phyloP scores from a whole-genome alignment of 345 rosid species.

The Excoecaria cochinchinensis region DNA sequence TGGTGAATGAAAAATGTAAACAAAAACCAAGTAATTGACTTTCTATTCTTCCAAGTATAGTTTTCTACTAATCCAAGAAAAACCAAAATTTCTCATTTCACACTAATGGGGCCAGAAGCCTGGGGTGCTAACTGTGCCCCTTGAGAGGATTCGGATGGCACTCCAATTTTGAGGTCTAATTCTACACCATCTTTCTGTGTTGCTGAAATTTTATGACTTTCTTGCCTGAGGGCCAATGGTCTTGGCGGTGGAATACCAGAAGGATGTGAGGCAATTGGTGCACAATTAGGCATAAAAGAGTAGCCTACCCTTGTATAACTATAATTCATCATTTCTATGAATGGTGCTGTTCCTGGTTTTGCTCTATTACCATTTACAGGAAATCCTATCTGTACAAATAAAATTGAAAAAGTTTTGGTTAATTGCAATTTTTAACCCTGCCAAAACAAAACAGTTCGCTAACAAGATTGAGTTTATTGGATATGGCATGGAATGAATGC shows the following conservation, averaged over 20 bases:
- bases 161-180: slow-evolving; percentile 19
- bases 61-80: background rate
- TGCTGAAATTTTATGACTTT: background rate
- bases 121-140: slow-evolving; percentile 9
- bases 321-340: background rate
- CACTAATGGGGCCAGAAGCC: slow-evolving; percentile 22
- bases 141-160: slow-evolving; percentile 5
- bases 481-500: too few species aligned
- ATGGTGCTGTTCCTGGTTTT: background rate
- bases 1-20: background rate
- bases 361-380: slow-evolving; percentile 2
- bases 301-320: slow-evolving; percentile 12
- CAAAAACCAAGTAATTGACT: background rate
- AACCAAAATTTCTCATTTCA: slow-evolving; percentile 2
- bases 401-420: too few species aligned
- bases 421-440: background rate
- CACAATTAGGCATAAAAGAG: background rate
- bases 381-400: slow-evolving; percentile 4
- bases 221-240: background rate
- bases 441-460: background rate
- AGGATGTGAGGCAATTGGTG: slow-evolving; percentile 6
- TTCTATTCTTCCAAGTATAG: background rate
- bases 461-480: too few species aligned
- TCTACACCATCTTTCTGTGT: slow-evolving; percentile 17
- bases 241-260: slow-evolving; percentile 23